Conservation (phyloP, 768 basidiomycete genomes). For the Leucogyrophana mollusca region DNA sequence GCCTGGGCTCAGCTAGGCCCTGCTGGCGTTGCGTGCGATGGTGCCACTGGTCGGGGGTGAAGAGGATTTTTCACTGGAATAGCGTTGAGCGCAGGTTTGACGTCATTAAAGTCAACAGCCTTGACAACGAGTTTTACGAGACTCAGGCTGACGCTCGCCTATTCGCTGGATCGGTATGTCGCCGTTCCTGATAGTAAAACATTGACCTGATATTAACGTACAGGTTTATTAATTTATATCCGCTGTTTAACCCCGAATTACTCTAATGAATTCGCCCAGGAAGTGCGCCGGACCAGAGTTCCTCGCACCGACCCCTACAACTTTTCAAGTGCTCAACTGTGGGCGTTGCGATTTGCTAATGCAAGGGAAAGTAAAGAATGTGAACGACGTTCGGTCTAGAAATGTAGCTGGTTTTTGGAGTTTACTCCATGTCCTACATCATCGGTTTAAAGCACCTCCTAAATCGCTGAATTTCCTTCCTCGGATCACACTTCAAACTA, state of each 20-base stretch:
- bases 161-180: constrained; percentile 43
- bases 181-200: not conserved
- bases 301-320: constrained; percentile 1
- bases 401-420: not conserved
- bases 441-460: no score
- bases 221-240: not conserved
- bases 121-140: constrained; percentile 38
- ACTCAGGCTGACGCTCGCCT: constrained; percentile 45
- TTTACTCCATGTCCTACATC: constrained; percentile 1
- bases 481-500: no score
- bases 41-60: constrained; percentile 58
- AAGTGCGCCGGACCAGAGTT: not conserved
- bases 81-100: constrained; percentile 32
- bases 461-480: no score
- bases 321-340: not conserved
- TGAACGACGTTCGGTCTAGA: constrained; percentile 1
- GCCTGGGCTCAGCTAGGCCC: constrained; percentile 50
- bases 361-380: not conserved
- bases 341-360: not conserved
- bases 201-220: not conserved
- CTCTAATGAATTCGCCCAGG: no score
- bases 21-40: constrained; percentile 58
- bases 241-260: not conserved
- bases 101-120: constrained; percentile 46
- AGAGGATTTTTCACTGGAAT: constrained; percentile 56